Base-by-base conservation (phyloP, 2,329 filamentous ascomycete genomes). In the Shiraia bambusicola region DNA sequence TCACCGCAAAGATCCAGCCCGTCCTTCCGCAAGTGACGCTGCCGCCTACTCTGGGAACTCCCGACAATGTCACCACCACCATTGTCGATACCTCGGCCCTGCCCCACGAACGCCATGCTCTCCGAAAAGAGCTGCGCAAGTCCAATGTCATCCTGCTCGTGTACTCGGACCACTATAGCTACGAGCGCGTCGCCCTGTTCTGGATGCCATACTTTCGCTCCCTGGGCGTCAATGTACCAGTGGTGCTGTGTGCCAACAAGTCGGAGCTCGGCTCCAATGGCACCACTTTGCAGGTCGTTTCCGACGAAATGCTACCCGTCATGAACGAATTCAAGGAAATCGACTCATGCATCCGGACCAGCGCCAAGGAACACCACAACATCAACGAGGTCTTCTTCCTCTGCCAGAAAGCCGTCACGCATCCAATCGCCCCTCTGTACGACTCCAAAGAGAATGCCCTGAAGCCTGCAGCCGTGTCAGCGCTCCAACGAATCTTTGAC, bases 311-410 rank as follows among this genome's bases (percentile, higher is more conserved):
- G 89, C 77, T 97, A 24, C 93, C 93, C 1, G 85, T 98, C 52
- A 96, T 98, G 93, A 86, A 88, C 47, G 93, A 98, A 72, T 98
- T 97, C 72, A 92, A 95, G 65, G 93, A 97, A 69, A 96, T 98
- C 51, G 93, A 98, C 67, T 95, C 91, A 0, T 98, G 93, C 70
- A 97, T 98, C 64, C 82, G 93, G 41, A 90, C 91, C 7, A 97
- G 91, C 69, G 90, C 92, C 14, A 83, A 88, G 57, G 88, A 95
- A 60, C 89, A 95, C 63, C 84, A 86, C 58, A 96, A 96, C 69
- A 88, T 96, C 66, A 95, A 95, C 66, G 91, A 77, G 60, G 89
- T 92, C 45, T 97, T 98, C 73, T 97, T 95, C 62, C 82, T 98
- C 11, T 98, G 93, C 68, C 93, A 98, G 69, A 97, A 97, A 65